A percentile compares a stretch with the other conserved stretches of the same genome.
Conservation (phyloP, 805 yeast species). For the Kodamaea sagamina region DNA sequence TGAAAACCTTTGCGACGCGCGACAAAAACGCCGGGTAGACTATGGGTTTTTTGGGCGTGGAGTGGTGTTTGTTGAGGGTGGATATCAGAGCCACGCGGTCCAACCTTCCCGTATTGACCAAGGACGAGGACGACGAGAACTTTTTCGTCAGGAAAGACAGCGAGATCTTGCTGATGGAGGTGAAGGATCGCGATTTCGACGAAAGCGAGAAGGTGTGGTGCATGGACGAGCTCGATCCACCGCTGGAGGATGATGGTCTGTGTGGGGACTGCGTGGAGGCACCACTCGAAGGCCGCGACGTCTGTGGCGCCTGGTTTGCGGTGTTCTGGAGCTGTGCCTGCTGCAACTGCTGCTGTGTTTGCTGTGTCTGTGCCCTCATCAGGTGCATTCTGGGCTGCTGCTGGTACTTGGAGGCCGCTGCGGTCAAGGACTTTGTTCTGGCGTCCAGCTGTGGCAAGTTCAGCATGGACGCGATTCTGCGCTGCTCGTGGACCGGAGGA, state of each 20-base stretch:
- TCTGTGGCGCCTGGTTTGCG: slow-evolving; percentile 10
- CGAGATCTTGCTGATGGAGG: slow-evolving; percentile 43
- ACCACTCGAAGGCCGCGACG: slow-evolving; percentile 7
- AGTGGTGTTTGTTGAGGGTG: slow-evolving; percentile 3
- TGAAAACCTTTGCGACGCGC: slow-evolving; percentile 76
- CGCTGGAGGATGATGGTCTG: slow-evolving; percentile 20
- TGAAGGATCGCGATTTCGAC: slow-evolving; percentile 43
- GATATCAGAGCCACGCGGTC: slow-evolving; percentile 28
- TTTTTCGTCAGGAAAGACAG: slow-evolving; percentile 43
- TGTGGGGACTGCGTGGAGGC: slow-evolving; percentile 8
- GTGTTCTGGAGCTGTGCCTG: slow-evolving; percentile 11
- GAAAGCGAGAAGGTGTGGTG: slow-evolving; percentile 40
- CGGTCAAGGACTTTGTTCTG: slow-evolving; percentile 34
- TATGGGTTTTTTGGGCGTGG: slow-evolving; percentile 54
- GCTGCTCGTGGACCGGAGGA: slow-evolving; percentile 8
- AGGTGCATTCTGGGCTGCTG: slow-evolving; percentile 13
- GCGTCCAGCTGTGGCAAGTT: slow-evolving; percentile 12
- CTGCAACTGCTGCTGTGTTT: slow-evolving; percentile 8
- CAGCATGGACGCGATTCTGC: slow-evolving; percentile 10
- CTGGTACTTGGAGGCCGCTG: slow-evolving; percentile 20
- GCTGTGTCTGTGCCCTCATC: slow-evolving; percentile 5
- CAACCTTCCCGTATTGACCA: slow-evolving; percentile 21
- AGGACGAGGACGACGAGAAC: slow-evolving; percentile 36
- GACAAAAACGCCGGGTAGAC: slow-evolving; percentile 91
- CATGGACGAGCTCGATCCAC: slow-evolving; percentile 20